Evolutionary conservation across 2,329 filamentous ascomycete genomes (phyloP).

Genomic region (Cercospora canescens): DNA sequence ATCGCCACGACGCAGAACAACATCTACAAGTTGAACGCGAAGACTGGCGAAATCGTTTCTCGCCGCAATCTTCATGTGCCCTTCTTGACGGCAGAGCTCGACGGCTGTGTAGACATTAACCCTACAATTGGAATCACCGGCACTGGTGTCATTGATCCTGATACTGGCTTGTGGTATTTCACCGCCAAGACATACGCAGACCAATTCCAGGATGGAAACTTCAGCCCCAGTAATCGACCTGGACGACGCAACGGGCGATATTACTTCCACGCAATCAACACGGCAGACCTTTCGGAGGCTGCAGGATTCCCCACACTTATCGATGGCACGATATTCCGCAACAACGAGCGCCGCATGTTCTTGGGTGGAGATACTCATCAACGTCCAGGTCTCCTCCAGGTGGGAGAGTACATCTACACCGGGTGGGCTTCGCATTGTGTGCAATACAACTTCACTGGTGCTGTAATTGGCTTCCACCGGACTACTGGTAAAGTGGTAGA

Average conservation of each 20-base stretch:
- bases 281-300: constrained; percentile 7
- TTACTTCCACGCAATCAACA: constrained; percentile 13
- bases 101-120: constrained; percentile 4
- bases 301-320: constrained; percentile 4
- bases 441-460: constrained; percentile 14
- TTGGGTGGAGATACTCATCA: constrained; percentile 11
- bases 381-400: constrained; percentile 11
- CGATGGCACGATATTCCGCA: constrained; percentile 6
- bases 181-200: constrained; percentile 12
- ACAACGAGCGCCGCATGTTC: constrained; percentile 7
- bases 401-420: constrained; percentile 14
- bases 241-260: constrained; percentile 13
- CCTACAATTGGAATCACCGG: constrained; percentile 10
- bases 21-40: constrained; percentile 16
- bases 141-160: constrained; percentile 14
- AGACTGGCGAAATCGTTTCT: constrained; percentile 7
- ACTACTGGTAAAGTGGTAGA: constrained; percentile 9
- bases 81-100: constrained; percentile 11
- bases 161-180: constrained; percentile 12
- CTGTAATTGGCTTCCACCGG: constrained; percentile 8
- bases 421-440: constrained; percentile 14
- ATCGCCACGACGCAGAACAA: constrained; percentile 16
- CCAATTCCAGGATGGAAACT: constrained; percentile 8
- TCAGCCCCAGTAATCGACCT: constrained; percentile 4
- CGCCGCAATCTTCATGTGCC: constrained; percentile 9